Evolutionary conservation across 306 rosid genomes (phyloP).

Genomic region (Mucuna pruriens): DNA sequence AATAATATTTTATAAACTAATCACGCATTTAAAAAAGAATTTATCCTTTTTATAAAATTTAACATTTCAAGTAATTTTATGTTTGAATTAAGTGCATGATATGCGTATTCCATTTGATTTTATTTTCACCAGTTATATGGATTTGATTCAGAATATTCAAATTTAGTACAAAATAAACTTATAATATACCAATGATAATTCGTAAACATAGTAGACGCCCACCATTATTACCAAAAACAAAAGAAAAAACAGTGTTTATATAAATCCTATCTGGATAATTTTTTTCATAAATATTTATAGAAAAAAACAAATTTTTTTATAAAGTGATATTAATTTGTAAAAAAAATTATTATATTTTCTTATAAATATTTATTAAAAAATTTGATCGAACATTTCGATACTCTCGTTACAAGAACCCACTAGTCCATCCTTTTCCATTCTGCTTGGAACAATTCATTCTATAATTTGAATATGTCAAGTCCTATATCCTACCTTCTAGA

Average conservation of each 20-base stretch:
- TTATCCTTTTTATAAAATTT: background rate
- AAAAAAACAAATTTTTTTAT: too few relatives aligned
- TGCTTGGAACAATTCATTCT: background rate
- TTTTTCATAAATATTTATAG: too few relatives aligned
- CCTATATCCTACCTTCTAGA: constrained; percentile 32
- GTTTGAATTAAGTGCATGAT: background rate
- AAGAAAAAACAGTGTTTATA: too few relatives aligned
- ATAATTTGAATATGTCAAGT: constrained; percentile 25
- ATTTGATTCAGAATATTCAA: background rate
- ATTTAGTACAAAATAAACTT: background rate
- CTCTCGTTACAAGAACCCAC: background rate
- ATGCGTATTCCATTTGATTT: background rate
- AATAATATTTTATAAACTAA: background rate
- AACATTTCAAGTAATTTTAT: background rate
- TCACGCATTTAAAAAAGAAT: background rate
- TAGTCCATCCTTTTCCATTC: background rate
- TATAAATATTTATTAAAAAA: too few relatives aligned
- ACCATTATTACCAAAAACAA: too few relatives aligned
- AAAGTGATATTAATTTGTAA: too few relatives aligned
- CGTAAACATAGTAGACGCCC: background rate
- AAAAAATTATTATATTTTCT: too few relatives aligned
- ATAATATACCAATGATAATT: background rate
- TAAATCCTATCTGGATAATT: too few relatives aligned
- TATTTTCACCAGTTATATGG: background rate
- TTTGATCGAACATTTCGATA: too few relatives aligned